Conservation (phyloP, 2,329 filamentous ascomycete species). For the Coniosporium tulheliwenetii region DNA sequence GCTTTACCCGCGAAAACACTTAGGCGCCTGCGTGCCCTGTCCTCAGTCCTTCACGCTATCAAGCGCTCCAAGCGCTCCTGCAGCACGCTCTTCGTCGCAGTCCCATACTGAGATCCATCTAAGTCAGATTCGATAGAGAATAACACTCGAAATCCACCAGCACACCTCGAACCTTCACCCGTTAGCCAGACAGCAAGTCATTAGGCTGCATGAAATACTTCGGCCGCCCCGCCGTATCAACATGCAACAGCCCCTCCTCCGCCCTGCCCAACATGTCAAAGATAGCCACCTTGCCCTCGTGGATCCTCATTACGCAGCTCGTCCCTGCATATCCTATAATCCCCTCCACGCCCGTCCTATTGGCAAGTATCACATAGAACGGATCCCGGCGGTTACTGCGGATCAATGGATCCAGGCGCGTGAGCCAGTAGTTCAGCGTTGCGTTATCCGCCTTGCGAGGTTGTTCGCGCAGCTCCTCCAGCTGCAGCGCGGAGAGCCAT, state of each 20-base stretch:
- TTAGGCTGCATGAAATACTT: too few relatives aligned
- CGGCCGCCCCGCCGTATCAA: constrained; percentile 36
- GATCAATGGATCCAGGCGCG: constrained; percentile 44
- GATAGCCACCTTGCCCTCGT: constrained; percentile 47
- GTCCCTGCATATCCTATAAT: constrained; percentile 50
- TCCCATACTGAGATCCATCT: too few relatives aligned
- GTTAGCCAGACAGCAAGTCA: too few relatives aligned
- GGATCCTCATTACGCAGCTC: constrained; percentile 53
- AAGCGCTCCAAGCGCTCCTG: too few relatives aligned
- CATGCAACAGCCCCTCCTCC: constrained; percentile 50
- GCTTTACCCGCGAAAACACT: too few relatives aligned
- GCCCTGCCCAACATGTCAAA: constrained; percentile 58
- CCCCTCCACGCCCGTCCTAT: constrained; percentile 52
- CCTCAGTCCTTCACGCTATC: too few relatives aligned
- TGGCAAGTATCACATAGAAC: constrained; percentile 31
- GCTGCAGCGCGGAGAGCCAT: constrained; percentile 47
- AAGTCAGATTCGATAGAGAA: too few relatives aligned
- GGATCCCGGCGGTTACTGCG: not conserved
- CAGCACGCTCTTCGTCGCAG: too few relatives aligned
- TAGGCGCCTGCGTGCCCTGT: too few relatives aligned
- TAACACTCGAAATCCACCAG: too few relatives aligned
- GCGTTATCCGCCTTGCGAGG: constrained; percentile 48
- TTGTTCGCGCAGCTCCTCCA: constrained; percentile 33
- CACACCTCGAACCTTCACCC: too few relatives aligned
- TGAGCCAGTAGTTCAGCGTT: constrained; percentile 61